Conservation (phyloP, 2,329 filamentous ascomycete species). For the Karstenula rhodostoma region DNA sequence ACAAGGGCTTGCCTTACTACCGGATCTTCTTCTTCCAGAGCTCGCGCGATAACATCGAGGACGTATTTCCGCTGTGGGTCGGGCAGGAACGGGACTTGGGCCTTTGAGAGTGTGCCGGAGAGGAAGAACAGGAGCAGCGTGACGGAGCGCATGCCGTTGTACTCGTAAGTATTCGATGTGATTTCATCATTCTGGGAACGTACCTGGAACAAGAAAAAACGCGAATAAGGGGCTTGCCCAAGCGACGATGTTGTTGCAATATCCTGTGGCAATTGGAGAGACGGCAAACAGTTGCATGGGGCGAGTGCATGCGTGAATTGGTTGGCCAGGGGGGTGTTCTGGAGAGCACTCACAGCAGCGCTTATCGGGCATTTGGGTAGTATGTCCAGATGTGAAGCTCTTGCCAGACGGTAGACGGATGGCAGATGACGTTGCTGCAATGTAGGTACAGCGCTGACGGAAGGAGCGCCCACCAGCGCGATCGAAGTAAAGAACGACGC, state of each 20-base stretch:
- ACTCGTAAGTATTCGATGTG: not conserved
- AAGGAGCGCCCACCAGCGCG: not conserved
- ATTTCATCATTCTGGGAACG: not conserved
- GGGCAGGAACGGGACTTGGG: not conserved
- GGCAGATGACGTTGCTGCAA: not conserved
- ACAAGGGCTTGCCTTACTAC: constrained; percentile 8
- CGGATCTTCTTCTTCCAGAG: constrained; percentile 7
- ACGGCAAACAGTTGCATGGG: not conserved
- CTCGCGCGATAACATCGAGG: not conserved
- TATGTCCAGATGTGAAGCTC: not conserved
- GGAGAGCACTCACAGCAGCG: not conserved
- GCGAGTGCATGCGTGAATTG: not conserved
- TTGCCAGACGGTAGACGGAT: not conserved
- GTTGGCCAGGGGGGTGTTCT: not conserved
- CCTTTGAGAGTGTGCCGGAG: not conserved
- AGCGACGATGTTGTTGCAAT: not conserved
- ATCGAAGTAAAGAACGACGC: not conserved
- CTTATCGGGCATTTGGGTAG: not conserved
- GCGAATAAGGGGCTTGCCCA: not conserved
- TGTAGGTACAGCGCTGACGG: not conserved
- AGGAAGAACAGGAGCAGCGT: not conserved
- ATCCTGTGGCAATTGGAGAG: not conserved
- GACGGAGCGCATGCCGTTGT: not conserved
- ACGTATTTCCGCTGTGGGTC: constrained; percentile 1
- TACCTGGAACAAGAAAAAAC: not conserved